Base-by-base conservation (phyloP, 2,329 filamentous ascomycete species). In the Daldinia sp. region DNA sequence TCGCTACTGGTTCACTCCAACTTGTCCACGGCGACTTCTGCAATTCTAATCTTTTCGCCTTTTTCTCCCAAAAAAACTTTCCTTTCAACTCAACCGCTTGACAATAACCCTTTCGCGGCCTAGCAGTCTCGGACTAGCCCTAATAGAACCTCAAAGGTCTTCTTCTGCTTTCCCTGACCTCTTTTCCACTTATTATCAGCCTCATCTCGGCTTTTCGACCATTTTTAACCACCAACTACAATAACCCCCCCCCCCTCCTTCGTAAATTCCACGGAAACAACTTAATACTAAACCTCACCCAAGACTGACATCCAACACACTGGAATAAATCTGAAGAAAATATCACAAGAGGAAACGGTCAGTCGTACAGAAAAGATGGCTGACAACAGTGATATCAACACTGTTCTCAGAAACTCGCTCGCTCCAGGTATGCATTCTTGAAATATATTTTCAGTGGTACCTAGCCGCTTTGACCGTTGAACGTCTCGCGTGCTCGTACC, bases 321-420 rank as follows among this genome's bases (percentile, higher is more conserved):
- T 70, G 66, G 64, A 66, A 61, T 37, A 35, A 39, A 55, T 50
- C 21, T 54, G 29, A 58, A 59, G 49, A 54, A 63, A 49, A 43
- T 49, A 35, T 10, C 7, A 17, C 29, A 41, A 48, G 35, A 51
- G 37, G 45, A 55, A 51, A 60, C 30, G 61, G 65, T 62, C 64
- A 57, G 67, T 58, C 50, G 64, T 69, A 74, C 75, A 74, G 73
- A 76, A 78, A 83, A 76, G 79, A 93, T 87, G 85, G 86, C 85
- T 80, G 86, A 83, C 83, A 94, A 74, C 76, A 73, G 77, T 91
- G 93, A 98, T 84, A 96, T 98, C 84, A 96, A 94, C 85, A 90
- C 93, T 83, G 94, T 99, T 84, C 91, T 99, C 85, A 89, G 93
- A 82, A 94, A 94, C 84, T 98, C 95, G 80, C 89, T 98, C 82